phyloP scores from a whole-genome alignment of 148 eudicot genomes.

The Vaccinium vitisidaea region DNA sequence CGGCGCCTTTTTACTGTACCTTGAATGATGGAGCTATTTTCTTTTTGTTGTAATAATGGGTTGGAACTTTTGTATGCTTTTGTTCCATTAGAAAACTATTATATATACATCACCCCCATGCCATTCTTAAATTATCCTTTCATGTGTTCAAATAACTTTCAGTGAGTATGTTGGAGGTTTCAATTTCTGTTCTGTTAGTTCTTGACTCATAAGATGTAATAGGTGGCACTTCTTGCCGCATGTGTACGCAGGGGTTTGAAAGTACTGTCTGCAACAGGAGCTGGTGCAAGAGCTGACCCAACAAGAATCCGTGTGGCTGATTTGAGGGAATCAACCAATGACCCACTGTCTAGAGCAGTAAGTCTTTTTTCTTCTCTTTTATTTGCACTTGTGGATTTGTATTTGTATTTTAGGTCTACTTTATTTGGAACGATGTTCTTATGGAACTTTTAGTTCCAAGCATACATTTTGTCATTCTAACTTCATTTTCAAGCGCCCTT shows the following conservation, averaged over 20 bases:
- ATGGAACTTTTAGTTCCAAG: not conserved
- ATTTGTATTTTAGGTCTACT: not conserved
- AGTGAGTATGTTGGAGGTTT: not conserved
- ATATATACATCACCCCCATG: not conserved
- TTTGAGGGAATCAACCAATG: constrained; percentile 89
- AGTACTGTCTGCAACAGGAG: constrained; percentile 95
- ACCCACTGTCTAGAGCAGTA: constrained; percentile 93
- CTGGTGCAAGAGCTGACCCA: constrained; percentile 99
- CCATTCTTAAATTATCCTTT: not conserved
- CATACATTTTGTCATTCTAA: constrained; percentile 2
- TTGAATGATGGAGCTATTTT: not conserved
- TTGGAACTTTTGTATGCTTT: not conserved
- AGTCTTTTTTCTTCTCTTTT: not conserved
- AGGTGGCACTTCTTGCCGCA: constrained; percentile 98
- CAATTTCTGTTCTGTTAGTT: not conserved
- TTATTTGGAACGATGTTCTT: not conserved
- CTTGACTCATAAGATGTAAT: constrained; percentile 24
- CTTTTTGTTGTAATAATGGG: not conserved
- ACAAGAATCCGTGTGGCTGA: constrained; percentile 97
- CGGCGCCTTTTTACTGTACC: not conserved
- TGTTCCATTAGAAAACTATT: not conserved
- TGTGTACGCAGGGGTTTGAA: constrained; percentile 91
- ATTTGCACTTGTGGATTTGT: not conserved
- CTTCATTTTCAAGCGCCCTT: not conserved
- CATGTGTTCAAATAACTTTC: not conserved